These are phyloP conservation scores for Magnolia sinica DNA, from an alignment of 164 flowering plant species.

Conservation along the genomic window DNA sequence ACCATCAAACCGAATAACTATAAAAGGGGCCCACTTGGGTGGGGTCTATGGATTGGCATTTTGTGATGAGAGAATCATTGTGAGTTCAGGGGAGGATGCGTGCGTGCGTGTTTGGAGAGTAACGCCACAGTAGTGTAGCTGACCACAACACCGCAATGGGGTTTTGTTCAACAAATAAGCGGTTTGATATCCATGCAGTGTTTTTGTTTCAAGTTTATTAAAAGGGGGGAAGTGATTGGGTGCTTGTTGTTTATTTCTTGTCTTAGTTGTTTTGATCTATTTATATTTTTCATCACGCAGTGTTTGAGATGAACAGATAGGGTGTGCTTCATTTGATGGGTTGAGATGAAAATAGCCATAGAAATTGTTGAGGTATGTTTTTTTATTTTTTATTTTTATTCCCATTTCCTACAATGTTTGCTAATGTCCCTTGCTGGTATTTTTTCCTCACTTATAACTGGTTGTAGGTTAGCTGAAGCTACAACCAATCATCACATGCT, in stretches of 20 bases:
- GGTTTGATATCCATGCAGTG: conserved; percentile 10
- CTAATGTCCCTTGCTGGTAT: too few species aligned
- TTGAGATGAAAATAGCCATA: not conserved
- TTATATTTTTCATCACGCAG: not conserved
- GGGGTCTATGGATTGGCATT: conserved; percentile 91
- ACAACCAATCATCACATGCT: too few species aligned
- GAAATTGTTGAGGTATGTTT: not conserved
- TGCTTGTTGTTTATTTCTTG: not conserved
- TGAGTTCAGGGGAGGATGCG: conserved; percentile 96
- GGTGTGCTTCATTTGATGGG: not conserved
- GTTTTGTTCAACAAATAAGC: conserved; percentile 4
- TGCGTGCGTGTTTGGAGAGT: conserved; percentile 80
- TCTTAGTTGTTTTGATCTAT: not conserved
- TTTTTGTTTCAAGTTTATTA: not conserved
- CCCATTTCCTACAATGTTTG: too few species aligned
- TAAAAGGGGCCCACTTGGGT: conserved; percentile 93
- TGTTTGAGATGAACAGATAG: not conserved
- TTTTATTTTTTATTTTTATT: too few species aligned
- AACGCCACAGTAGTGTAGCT: conserved; percentile 33
- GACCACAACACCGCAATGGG: not conserved
- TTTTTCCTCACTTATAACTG: too few species aligned
- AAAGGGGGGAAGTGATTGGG: not conserved
- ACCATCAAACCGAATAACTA: conserved; percentile 74
- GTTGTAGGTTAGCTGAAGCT: too few species aligned
- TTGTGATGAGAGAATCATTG: conserved; percentile 56